Evolutionary conservation across 306 rosid genomes (phyloP), one percentile per base, ranked within the genome.

Genomic region (Hippophae gyantsensis): DNA sequence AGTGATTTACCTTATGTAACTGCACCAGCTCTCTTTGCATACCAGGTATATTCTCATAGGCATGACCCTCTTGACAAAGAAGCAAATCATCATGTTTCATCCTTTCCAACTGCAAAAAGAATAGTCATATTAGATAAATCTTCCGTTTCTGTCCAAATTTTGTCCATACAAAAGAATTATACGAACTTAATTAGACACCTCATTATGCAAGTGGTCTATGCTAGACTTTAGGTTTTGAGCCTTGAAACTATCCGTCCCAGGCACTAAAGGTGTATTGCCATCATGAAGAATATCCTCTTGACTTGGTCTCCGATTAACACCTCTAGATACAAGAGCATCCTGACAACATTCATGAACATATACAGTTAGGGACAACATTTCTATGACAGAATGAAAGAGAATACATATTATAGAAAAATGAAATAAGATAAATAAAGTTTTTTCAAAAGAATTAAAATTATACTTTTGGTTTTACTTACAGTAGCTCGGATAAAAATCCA

Each of bases 81-180:
- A 80, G 75, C 60, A 74, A 65, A 73, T 86, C 88, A 62, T 93
- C 97, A 4, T 80, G 72, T 74, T 84, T 89, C 94, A 93, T 78
- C 71, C 76, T 84, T 84, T 88, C 94, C 80, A 93, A 77, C 97
- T 93, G 86, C 87, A 72, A 71, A 56, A 54, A 71, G 65, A 32
- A 71, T 54, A 42, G 63, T 54, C 76, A 41, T 51, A 58, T 45
- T 76, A 60, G 60, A 51, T 23, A 10, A 48, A 54, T 44, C 57
- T 7, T 14, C 13, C 12, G 48, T 46, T 18, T 13, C 27, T 38
- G 38, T 12, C 12, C 53, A 49, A 49, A 32, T 32, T 32, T 32
- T 32, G 3, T 32, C 38, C 38, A 32, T 32, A 32, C 4, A 32
- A 32, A 32, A 32, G 5, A 32, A 32, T 13, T 8, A 46, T 26